Conservation (phyloP, 2,329 filamentous ascomycete genomes). For the Epichloe hybrida region DNA sequence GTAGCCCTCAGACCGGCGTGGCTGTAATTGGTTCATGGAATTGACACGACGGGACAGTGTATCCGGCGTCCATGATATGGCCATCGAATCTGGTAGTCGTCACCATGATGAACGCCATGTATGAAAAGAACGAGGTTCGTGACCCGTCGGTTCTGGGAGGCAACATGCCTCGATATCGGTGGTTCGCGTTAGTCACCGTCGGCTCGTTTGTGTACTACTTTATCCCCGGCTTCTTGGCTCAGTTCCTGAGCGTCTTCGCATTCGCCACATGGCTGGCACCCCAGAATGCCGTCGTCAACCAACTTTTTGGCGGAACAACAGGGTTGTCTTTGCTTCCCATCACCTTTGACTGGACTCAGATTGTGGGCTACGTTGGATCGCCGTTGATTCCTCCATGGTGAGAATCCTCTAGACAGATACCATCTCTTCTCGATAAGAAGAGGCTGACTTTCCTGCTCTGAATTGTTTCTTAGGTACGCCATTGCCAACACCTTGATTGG, state of each 20-base stretch:
- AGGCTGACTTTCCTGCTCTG: not conserved
- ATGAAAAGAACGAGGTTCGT: conserved; percentile 40
- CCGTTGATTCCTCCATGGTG: conserved; percentile 58
- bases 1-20: too few relatives aligned
- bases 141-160: conserved; percentile 47
- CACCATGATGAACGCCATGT: conserved; percentile 58
- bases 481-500: conserved; percentile 62
- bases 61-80: conserved; percentile 63
- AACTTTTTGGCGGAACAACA: conserved; percentile 56
- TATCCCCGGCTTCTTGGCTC: conserved; percentile 54
- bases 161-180: conserved; percentile 49
- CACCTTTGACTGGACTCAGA: conserved; percentile 66
- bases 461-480: conserved; percentile 37
- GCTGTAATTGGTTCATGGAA: not conserved
- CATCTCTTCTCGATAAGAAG: too few relatives aligned
- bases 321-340: conserved; percentile 57
- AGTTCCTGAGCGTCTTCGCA: conserved; percentile 57
- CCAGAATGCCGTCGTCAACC: conserved; percentile 54
- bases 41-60: conserved; percentile 25
- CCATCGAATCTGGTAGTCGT: conserved; percentile 53
- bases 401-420: conserved; percentile 9
- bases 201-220: conserved; percentile 53
- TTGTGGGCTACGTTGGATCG: conserved; percentile 53
- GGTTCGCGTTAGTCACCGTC: conserved; percentile 46
- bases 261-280: conserved; percentile 62